Evolutionary conservation across 768 basidiomycete genomes (phyloP), one percentile per base, ranked within the genome.

Genomic region (Lentinula sp.): DNA sequence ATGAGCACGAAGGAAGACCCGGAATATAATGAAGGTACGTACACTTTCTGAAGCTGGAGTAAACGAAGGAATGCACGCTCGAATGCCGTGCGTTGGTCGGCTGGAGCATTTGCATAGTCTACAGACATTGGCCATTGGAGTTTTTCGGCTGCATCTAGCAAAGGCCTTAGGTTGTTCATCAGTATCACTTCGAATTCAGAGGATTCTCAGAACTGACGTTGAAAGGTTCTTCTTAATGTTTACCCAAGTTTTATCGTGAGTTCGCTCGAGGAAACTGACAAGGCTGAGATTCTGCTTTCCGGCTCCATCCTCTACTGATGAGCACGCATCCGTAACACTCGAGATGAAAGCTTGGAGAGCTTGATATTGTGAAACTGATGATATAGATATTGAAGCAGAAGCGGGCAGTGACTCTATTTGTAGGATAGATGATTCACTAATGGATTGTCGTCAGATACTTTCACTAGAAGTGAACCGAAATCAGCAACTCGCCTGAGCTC

Each of bases 71-170:
- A 97, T 0, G 90, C 84, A 15, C 71, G 71, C 69, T 95, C 91
- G 68, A 99, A 97, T 2, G 74, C 73, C 51, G 76, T 76, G 57
- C 88, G 79, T 53, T 85, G 78, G 28, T 83, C 79, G 11, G 73
- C 65, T 4, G 79, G 67, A 6, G 80, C 78, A 0, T 80, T 63
- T 21, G 76, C 69, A 67, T 91, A 93, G 65, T 92, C 81, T 0
- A 94, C 81, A 16, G 82, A 76, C 65, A 80, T 78, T 2, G 96
- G 96, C 96, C 96, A 98, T n/a, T 85, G 81, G 28, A 98, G 71
- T 50, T 77, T 79, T 71, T 95, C 94, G 1, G 90, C 80, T 13
- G 84, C 80, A 31, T 75, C 71, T 21, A 86, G 73, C 23, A 98
- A 76, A 4, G 78, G 71, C 18, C 95, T 96, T 63, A 32, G 51